Evolutionary conservation across 495 filamentous ascomycete species (phyloP), one percentile per base, ranked within the genome.

Genomic region (Polyplosphaeria fusca): DNA sequence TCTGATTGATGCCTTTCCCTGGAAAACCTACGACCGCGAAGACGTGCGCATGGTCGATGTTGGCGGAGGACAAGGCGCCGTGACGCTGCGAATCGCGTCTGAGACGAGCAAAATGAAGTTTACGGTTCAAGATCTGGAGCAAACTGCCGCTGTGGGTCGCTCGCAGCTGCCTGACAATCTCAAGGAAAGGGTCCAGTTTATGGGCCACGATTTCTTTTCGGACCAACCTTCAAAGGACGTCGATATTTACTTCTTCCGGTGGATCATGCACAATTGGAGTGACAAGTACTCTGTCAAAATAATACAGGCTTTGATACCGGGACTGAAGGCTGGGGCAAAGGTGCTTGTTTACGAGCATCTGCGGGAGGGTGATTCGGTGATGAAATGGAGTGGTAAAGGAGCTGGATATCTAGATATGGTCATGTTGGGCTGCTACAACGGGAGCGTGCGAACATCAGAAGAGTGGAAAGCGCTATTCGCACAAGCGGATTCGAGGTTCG

Each of bases 201-300:
- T 23, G 27, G 27, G 12, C 12, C 40, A 54, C 28, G 22, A 54
- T 39, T 48, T 54, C 28, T 54, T 5, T 5, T 16, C 16, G 5
- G n/a, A 18, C 7, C 37, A 54, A n/a, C 39, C 50, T 5, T 5
- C 25, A 7, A 54, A 54, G 24, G 20, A 46, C 24, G 50, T 39
- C 5, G 38, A 46, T 48, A 23, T 54, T n/a, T 54, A 54, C 23
- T 47, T 25, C 24, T 35, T 54, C 20, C 50, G 50, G 4, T 9
- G 9, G 9, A 54, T 54, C 24, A 9, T 54, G 7, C 50, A 54
- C 26, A 39, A 54, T 32, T 54, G 50, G 50, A 22, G 14, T 14
- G 40, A 46, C 24, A 16, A 48, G 9, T 45, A 54, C 16, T 49
- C 9, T 22, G 39, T 27, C 22, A 23, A 54, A 24, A 47, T 54